These are phyloP conservation scores for Murraya koenigii DNA, from an alignment of 345 rosid species.

Conservation along the genomic window DNA sequence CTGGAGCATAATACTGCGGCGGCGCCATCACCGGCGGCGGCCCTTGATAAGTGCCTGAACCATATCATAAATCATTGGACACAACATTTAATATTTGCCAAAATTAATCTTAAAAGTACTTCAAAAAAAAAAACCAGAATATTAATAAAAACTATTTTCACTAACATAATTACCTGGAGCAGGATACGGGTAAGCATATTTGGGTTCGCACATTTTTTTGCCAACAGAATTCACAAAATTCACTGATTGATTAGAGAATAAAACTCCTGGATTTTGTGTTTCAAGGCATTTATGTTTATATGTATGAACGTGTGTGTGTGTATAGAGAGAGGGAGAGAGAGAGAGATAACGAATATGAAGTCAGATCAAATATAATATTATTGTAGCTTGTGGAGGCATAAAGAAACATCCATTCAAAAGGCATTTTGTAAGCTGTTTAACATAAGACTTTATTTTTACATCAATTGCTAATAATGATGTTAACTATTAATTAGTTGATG, in stretches of 20 bases:
- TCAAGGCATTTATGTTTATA: too few relatives aligned
- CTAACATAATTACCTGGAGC: conserved; percentile 34
- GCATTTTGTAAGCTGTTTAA: background rate
- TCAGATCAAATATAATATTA: background rate
- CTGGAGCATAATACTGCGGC: conserved; percentile 44
- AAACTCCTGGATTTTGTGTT: too few relatives aligned
- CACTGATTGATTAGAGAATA: background rate
- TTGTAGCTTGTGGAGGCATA: background rate
- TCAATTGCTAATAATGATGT: too few relatives aligned
- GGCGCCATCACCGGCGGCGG: conserved; percentile 61
- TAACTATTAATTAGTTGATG: background rate
- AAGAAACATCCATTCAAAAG: background rate
- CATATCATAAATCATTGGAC: background rate
- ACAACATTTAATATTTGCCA: background rate
- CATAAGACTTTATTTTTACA: too few relatives aligned
- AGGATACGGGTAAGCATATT: conserved; percentile 57
- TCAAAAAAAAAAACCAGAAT: too few relatives aligned
- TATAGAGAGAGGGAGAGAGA: background rate
- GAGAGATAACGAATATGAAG: too few relatives aligned
- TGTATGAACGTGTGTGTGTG: too few relatives aligned
- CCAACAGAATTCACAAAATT: background rate
- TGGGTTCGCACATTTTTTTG: conserved; percentile 37
- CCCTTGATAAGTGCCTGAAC: conserved; percentile 26
- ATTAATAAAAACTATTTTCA: background rate
- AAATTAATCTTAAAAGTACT: background rate